phyloP scores from a whole-genome alignment of 352 stramenopile genomes.

The Phytophthora crassamura region DNA sequence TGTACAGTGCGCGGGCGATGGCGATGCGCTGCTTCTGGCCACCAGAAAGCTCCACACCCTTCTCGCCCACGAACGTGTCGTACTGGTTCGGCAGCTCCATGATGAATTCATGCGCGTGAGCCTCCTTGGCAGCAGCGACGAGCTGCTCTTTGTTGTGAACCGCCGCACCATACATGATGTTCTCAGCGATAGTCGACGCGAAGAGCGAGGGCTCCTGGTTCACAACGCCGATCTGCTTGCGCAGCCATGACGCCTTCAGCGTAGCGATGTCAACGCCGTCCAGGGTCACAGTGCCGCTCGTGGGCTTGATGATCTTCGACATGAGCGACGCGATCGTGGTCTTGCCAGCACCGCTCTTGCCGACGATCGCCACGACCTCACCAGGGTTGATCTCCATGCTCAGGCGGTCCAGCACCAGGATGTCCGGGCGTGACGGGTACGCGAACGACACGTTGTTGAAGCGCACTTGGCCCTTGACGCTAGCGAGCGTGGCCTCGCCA shows the following conservation, averaged over 20 bases:
- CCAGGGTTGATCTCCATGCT: slow-evolving; percentile 77
- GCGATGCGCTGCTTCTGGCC: slow-evolving; percentile 97
- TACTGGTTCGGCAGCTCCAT: slow-evolving; percentile 92
- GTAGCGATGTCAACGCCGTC: slow-evolving; percentile 76
- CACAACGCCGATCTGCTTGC: slow-evolving; percentile 89
- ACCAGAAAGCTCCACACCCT: slow-evolving; percentile 96
- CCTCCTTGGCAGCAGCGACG: slow-evolving; percentile 68
- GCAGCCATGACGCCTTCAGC: slow-evolving; percentile 76
- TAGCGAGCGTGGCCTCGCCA: slow-evolving; percentile 48
- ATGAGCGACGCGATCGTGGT: slow-evolving; percentile 84
- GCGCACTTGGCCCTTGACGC: slow-evolving; percentile 67
- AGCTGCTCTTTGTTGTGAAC: slow-evolving; percentile 63
- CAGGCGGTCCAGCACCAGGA: slow-evolving; percentile 67
- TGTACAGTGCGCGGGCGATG: slow-evolving; percentile 85
- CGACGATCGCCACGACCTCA: slow-evolving; percentile 88
- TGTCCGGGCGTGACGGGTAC: slow-evolving; percentile 83
- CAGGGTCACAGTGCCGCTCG: slow-evolving; percentile 61
- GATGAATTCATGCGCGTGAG: slow-evolving; percentile 84
- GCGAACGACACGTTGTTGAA: slow-evolving; percentile 87
- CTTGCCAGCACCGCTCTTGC: slow-evolving; percentile 86
- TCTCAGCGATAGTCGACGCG: slow-evolving; percentile 78
- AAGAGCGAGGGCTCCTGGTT: slow-evolving; percentile 89
- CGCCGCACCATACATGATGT: slow-evolving; percentile 85
- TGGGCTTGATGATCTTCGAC: slow-evolving; percentile 77
- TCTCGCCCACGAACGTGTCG: slow-evolving; percentile 97